Evolutionary conservation across 805 yeast species (phyloP).

Genomic region (Blastobotrys mokoenaii): DNA sequence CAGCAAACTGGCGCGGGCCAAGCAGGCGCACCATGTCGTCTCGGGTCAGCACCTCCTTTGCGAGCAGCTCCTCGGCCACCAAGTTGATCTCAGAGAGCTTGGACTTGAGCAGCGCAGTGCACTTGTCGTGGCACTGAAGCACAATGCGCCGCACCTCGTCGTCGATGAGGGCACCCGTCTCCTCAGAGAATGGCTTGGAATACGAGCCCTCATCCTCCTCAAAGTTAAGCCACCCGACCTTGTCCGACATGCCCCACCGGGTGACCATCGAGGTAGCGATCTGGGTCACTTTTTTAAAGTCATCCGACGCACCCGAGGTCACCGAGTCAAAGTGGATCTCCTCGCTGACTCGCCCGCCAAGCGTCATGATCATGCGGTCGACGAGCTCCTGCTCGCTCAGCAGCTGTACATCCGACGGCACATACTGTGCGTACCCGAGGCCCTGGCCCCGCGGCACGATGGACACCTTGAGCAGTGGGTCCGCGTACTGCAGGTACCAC

Average conservation of each 20-base stretch:
- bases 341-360: constrained; percentile 96
- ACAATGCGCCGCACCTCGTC: constrained; percentile 74
- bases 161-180: constrained; percentile 75
- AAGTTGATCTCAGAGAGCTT: constrained; percentile 68
- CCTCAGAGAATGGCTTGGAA: constrained; percentile 84
- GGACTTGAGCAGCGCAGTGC: constrained; percentile 59
- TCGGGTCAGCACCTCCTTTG: constrained; percentile 85
- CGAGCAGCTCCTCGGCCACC: constrained; percentile 79
- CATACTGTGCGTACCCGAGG: constrained; percentile 92
- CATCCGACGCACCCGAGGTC: constrained; percentile 94
- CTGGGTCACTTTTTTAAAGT: constrained; percentile 88
- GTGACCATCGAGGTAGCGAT: constrained; percentile 94
- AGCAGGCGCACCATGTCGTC: constrained; percentile 85
- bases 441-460: constrained; percentile 97
- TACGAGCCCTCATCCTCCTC: constrained; percentile 60
- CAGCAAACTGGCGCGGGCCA: constrained; percentile 90
- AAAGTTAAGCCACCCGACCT: constrained; percentile 75
- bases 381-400: constrained; percentile 66
- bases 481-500: constrained; percentile 87
- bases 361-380: constrained; percentile 92
- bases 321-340: constrained; percentile 88
- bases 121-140: constrained; percentile 61
- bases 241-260: constrained; percentile 80
- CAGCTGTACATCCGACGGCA: constrained; percentile 87
- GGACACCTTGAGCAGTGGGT: constrained; percentile 89